Conservation (phyloP, 371 early-diverging fungal genomes). For the Mucor saturninus region DNA sequence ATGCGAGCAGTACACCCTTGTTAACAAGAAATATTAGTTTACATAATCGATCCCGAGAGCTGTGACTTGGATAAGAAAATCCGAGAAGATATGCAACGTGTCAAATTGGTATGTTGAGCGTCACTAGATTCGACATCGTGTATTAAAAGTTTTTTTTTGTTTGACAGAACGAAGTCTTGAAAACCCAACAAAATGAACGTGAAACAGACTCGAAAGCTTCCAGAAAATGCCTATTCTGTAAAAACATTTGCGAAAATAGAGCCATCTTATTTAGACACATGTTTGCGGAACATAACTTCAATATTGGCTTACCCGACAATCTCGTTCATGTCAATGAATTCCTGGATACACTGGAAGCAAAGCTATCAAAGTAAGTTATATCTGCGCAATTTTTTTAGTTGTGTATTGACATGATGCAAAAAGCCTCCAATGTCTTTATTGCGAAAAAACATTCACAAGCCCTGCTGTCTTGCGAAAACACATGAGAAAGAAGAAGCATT, state of each 20-base stretch:
- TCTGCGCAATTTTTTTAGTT: not conserved
- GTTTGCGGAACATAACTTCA: slow-evolving; percentile 92
- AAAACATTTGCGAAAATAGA: slow-evolving; percentile 70
- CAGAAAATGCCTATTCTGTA: slow-evolving; percentile 94
- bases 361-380: slow-evolving; percentile 66
- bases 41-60: slow-evolving; percentile 67
- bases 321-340: slow-evolving; percentile 88
- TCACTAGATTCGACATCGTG: not conserved
- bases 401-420: not conserved
- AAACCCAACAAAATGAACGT: slow-evolving; percentile 81
- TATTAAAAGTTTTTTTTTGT: not conserved
- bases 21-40: slow-evolving; percentile 33
- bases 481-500: slow-evolving; percentile 99
- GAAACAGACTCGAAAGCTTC: slow-evolving; percentile 68
- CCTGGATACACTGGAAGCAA: slow-evolving; percentile 76
- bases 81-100: slow-evolving; percentile 75
- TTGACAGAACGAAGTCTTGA: slow-evolving; percentile 70
- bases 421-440: slow-evolving; percentile 90
- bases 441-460: slow-evolving; percentile 92
- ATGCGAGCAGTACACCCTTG: not conserved
- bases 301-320: slow-evolving; percentile 93
- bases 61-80: slow-evolving; percentile 69
- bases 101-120: slow-evolving; percentile 61
- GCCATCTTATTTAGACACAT: slow-evolving; percentile 83
- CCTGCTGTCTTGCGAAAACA: slow-evolving; percentile 91